Evolutionary conservation across 2,329 filamentous ascomycete genomes (phyloP).

Genomic region (Ceratocystis albifundus): DNA sequence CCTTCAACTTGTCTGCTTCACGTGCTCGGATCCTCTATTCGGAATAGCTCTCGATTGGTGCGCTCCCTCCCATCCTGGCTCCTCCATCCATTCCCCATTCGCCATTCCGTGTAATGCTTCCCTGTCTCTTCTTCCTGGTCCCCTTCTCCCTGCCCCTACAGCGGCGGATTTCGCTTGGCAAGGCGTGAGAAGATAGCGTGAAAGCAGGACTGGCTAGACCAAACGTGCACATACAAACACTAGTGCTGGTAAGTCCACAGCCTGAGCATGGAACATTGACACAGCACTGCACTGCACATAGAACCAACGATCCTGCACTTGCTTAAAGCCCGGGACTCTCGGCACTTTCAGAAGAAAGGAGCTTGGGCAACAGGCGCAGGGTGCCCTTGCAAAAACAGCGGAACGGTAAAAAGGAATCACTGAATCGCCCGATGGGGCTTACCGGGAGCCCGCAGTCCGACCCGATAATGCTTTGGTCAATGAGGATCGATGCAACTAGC

Average conservation of each 20-base stretch:
- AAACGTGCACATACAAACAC: too few species aligned
- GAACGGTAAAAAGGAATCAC: too few species aligned
- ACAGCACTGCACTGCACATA: not conserved
- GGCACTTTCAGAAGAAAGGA: constrained; percentile 1
- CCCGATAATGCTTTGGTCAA: too few species aligned
- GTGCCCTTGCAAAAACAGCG: not conserved
- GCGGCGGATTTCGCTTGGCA: not conserved
- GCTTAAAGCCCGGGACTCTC: not conserved
- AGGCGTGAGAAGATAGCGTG: not conserved
- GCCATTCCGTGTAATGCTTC: too few species aligned
- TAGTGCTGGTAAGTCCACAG: too few species aligned
- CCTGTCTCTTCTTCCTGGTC: not conserved
- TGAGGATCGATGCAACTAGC: too few species aligned
- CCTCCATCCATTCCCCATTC: not conserved
- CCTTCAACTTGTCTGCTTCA: not conserved
- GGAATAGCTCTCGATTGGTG: not conserved
- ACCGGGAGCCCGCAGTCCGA: too few species aligned
- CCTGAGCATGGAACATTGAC: not conserved
- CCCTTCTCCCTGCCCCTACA: constrained; percentile 9
- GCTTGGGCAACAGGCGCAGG: not conserved
- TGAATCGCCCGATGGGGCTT: too few species aligned
- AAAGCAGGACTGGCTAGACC: too few species aligned
- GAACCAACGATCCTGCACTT: not conserved
- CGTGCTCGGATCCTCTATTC: constrained; percentile 6
- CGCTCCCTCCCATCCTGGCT: not conserved